phyloP scores from a whole-genome alignment of 2,329 filamentous ascomycete species.

The Didymella pomorum region DNA sequence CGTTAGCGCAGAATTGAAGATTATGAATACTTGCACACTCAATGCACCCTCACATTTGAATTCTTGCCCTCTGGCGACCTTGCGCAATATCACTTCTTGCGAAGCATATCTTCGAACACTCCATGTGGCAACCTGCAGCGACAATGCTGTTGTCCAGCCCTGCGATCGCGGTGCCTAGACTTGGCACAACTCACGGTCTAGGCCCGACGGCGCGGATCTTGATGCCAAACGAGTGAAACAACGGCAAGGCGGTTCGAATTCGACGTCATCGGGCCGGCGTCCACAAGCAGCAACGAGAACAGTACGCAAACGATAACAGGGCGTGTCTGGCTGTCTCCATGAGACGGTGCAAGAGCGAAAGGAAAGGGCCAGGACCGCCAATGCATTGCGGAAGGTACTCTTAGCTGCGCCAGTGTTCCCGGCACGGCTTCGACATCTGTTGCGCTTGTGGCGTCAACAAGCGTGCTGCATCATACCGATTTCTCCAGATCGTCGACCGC shows the following conservation, averaged over 20 bases:
- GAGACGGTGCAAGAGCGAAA: neutral
- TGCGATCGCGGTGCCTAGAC: neutral
- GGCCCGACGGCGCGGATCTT: conserved; percentile 9
- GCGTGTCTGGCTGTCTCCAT: neutral
- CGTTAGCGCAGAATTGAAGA: conserved; percentile 3
- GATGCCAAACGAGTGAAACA: conserved; percentile 4
- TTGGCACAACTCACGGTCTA: conserved; percentile 4
- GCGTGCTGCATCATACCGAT: conserved; percentile 15
- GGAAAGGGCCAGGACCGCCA: neutral
- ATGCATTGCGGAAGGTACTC: neutral
- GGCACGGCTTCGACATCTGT: neutral
- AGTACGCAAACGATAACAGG: conserved; percentile 10
- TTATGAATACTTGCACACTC: conserved; percentile 5
- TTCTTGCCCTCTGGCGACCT: neutral
- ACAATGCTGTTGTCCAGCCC: conserved; percentile 1
- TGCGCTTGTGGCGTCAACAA: conserved; percentile 21
- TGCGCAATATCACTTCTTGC: neutral
- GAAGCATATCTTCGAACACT: neutral
- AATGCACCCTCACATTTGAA: neutral
- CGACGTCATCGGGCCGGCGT: conserved; percentile 10
- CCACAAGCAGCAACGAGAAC: neutral
- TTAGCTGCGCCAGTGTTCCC: neutral
- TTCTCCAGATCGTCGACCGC: conserved; percentile 4
- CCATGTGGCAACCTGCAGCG: neutral
- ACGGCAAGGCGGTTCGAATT: neutral